Evolutionary conservation across 1,284 basidiomycete species (phyloP).

Genomic region (Naganishia albida): DNA sequence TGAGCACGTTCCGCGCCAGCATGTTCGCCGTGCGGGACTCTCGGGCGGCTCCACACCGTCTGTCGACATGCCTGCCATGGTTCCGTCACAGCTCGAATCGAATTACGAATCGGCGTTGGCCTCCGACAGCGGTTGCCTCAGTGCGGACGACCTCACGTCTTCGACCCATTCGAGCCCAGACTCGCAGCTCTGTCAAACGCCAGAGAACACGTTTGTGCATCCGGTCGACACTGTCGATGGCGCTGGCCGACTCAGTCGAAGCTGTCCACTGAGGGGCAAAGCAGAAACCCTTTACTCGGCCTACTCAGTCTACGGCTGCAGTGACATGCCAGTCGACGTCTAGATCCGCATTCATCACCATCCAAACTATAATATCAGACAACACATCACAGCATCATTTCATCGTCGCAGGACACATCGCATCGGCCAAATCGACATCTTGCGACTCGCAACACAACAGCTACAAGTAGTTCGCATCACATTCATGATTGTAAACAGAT

Average conservation of each 20-base stretch:
- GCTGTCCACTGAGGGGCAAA: slow-evolving; percentile 3
- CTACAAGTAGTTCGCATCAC: too few species aligned
- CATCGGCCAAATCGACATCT: too few species aligned
- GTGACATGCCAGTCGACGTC: slow-evolving; percentile 13
- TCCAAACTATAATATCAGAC: slow-evolving; percentile 10
- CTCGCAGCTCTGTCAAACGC: slow-evolving; percentile 29
- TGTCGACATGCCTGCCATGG: neutral
- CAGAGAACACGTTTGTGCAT: slow-evolving; percentile 18
- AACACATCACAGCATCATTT: neutral
- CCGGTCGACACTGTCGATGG: slow-evolving; percentile 9
- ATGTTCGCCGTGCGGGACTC: slow-evolving; percentile 20
- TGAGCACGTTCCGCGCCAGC: slow-evolving; percentile 21
- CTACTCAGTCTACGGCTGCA: slow-evolving; percentile 23
- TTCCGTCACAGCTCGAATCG: slow-evolving; percentile 1
- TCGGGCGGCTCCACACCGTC: slow-evolving; percentile 22
- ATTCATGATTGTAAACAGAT: too few species aligned
- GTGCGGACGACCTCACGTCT: slow-evolving; percentile 16
- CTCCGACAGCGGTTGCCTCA: slow-evolving; percentile 4
- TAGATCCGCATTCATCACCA: neutral
- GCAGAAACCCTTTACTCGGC: slow-evolving; percentile 9
- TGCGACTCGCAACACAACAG: too few species aligned
- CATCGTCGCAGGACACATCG: neutral
- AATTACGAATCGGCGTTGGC: slow-evolving; percentile 8
- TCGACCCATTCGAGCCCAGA: slow-evolving; percentile 31
- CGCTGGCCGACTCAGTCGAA: neutral